These are phyloP conservation scores for Neotropicomus parvogracilis DNA, from an alignment of 1,284 basidiomycete genomes.

Conservation along the genomic window DNA sequence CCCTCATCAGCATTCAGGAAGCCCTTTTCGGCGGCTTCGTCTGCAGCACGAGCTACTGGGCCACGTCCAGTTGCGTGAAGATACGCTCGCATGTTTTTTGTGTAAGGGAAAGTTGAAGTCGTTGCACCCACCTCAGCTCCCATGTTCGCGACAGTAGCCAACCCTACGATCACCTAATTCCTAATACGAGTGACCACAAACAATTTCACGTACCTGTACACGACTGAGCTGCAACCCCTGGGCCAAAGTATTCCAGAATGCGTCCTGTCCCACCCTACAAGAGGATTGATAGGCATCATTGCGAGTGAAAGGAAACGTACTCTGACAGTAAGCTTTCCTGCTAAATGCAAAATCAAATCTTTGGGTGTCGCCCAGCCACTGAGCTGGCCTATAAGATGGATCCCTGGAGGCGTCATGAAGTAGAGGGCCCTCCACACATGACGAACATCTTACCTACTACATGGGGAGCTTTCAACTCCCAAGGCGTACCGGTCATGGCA, in stretches of 20 bases:
- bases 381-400: constrained; percentile 87
- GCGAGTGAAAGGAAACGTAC: constrained; percentile 42
- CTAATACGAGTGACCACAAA: not conserved
- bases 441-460: constrained; percentile 61
- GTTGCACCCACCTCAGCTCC: constrained; percentile 99
- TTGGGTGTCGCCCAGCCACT: constrained; percentile 95
- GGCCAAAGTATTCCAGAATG: constrained; percentile 96
- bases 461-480: constrained; percentile 95
- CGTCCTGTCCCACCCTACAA: constrained; percentile 88
- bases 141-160: constrained; percentile 98
- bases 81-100: constrained; percentile 85
- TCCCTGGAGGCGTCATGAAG: constrained; percentile 37
- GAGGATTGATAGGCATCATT: constrained; percentile 7
- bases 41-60: constrained; percentile 86
- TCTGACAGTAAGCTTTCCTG: constrained; percentile 91
- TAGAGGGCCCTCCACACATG: not conserved
- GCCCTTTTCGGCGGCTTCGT: constrained; percentile 74
- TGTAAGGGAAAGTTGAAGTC: constrained; percentile 97
- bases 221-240: constrained; percentile 88
- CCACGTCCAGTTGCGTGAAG: constrained; percentile 86
- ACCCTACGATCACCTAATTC: constrained; percentile 42
- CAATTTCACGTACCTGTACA: constrained; percentile 71
- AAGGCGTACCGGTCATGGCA: constrained; percentile 96
- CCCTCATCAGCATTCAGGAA: constrained; percentile 84
- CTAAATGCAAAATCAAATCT: constrained; percentile 93